phyloP scores from a whole-genome alignment of 352 stramenopile genomes.

The Globisporangium spiculum region DNA sequence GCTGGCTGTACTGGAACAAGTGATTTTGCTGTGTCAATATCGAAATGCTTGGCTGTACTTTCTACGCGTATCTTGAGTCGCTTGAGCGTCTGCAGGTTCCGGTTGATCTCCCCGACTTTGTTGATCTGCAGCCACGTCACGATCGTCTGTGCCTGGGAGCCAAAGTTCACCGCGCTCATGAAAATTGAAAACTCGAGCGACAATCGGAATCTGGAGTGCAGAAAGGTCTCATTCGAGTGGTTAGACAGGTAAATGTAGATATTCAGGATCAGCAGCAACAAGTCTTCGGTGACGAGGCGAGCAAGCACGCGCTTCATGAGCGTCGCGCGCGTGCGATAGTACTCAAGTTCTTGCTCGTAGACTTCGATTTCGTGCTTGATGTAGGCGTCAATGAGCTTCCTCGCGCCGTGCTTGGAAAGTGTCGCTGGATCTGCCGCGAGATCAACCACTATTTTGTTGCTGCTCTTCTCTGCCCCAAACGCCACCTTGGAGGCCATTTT shows the following conservation, averaged over 20 bases:
- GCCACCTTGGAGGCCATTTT: background rate
- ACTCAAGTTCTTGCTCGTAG: slow-evolving; percentile 18
- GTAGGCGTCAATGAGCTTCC: slow-evolving; percentile 10
- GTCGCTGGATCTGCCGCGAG: background rate
- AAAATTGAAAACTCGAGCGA: slow-evolving; percentile 26
- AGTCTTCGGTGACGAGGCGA: slow-evolving; percentile 19
- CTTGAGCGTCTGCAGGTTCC: slow-evolving; percentile 5
- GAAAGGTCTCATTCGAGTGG: slow-evolving; percentile 15
- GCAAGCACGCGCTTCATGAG: slow-evolving; percentile 25
- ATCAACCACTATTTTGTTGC: background rate
- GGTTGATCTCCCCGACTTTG: slow-evolving; percentile 17
- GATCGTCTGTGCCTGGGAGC: slow-evolving; percentile 19
- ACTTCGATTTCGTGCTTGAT: slow-evolving; percentile 11
- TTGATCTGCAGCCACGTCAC: slow-evolving; percentile 20
- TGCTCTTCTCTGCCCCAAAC: background rate
- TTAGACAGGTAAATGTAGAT: slow-evolving; percentile 24
- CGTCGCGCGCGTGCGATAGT: slow-evolving; percentile 16
- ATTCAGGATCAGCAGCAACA: slow-evolving; percentile 22
- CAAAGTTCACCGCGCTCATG: slow-evolving; percentile 23
- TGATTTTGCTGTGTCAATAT: background rate
- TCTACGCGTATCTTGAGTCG: background rate
- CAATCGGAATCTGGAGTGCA: slow-evolving; percentile 17
- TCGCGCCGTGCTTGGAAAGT: background rate
- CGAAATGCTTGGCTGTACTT: background rate
- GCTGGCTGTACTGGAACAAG: background rate